A percentile compares a stretch with the other conserved stretches of the same genome.
phyloP scores from a whole-genome alignment of 1,139 yeast species.

The Groenewaldozyma auringiensis region DNA sequence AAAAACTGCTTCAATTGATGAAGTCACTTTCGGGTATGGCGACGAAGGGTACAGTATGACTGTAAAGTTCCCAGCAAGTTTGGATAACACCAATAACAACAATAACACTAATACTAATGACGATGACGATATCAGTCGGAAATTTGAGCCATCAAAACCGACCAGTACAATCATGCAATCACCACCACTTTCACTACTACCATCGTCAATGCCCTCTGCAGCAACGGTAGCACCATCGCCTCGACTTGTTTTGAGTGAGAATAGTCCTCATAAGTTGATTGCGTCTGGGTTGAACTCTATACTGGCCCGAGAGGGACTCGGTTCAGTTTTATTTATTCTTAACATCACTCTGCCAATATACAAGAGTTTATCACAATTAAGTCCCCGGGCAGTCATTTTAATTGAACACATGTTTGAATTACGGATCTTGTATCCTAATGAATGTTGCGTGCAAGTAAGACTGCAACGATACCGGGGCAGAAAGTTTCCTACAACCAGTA shows the following conservation, averaged over 20 bases:
- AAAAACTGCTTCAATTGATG: slow-evolving; percentile 25
- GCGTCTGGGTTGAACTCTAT: slow-evolving; percentile 20
- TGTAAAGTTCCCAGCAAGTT: slow-evolving; percentile 18
- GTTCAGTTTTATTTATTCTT: slow-evolving; percentile 26
- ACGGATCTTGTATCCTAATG: slow-evolving; percentile 11
- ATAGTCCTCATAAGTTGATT: slow-evolving; percentile 23
- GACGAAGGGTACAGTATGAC: slow-evolving; percentile 11
- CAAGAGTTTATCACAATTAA: slow-evolving; percentile 18
- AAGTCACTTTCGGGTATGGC: slow-evolving; percentile 24
- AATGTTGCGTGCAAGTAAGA: slow-evolving; percentile 9
- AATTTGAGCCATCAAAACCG: background rate
- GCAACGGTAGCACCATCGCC: background rate
- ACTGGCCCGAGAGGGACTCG: slow-evolving; percentile 21
- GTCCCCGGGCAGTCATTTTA: slow-evolving; percentile 9
- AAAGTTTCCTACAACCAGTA: background rate
- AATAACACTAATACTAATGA: background rate
- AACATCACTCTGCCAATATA: slow-evolving; percentile 24
- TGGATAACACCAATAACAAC: slow-evolving; percentile 1
- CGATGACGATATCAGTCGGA: background rate
- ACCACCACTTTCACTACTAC: slow-evolving; percentile 7
- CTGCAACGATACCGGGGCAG: slow-evolving; percentile 6
- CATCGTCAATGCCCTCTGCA: background rate
- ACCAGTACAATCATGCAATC: background rate
- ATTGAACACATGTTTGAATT: slow-evolving; percentile 7
- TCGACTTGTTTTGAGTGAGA: slow-evolving; percentile 14